A percentile compares a stretch with the other conserved stretches of the same genome.
Evolutionary conservation across 2,329 filamentous ascomycete species (phyloP).

Genomic region (Colletotrichum siamense): DNA sequence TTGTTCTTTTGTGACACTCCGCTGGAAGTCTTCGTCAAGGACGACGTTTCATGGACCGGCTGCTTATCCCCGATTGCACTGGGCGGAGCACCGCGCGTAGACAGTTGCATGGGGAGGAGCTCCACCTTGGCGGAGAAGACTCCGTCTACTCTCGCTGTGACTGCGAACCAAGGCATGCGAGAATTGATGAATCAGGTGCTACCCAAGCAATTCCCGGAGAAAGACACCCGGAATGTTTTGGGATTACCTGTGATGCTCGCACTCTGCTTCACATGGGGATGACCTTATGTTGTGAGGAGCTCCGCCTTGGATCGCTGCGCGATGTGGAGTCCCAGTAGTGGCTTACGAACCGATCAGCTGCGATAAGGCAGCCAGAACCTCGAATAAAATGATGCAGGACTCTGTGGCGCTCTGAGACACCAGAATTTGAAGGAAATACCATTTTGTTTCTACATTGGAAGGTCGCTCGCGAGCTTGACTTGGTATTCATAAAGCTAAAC

Average conservation of each 20-base stretch:
- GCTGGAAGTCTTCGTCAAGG: neutral
- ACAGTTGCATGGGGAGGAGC: neutral
- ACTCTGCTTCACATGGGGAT: neutral
- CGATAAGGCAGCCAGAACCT: neutral
- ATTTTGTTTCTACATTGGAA: neutral
- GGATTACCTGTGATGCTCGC: neutral
- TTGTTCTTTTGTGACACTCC: neutral
- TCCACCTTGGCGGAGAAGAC: neutral
- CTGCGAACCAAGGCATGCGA: neutral
- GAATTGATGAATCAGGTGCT: neutral
- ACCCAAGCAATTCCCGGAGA: neutral
- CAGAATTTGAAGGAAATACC: neutral
- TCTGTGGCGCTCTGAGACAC: neutral
- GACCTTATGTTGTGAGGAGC: neutral
- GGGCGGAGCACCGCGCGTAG: neutral
- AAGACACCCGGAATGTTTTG: rapidly evolving
- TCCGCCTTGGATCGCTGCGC: neutral
- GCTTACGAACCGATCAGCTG: neutral
- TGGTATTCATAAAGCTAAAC: neutral
- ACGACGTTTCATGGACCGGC: neutral
- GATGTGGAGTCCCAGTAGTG: neutral
- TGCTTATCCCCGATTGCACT: neutral
- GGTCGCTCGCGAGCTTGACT: neutral
- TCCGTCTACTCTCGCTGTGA: neutral
- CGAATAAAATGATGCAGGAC: neutral